These are phyloP conservation scores for Kwoniella sp. DNA, from an alignment of 768 basidiomycete species.

Conservation along the genomic window DNA sequence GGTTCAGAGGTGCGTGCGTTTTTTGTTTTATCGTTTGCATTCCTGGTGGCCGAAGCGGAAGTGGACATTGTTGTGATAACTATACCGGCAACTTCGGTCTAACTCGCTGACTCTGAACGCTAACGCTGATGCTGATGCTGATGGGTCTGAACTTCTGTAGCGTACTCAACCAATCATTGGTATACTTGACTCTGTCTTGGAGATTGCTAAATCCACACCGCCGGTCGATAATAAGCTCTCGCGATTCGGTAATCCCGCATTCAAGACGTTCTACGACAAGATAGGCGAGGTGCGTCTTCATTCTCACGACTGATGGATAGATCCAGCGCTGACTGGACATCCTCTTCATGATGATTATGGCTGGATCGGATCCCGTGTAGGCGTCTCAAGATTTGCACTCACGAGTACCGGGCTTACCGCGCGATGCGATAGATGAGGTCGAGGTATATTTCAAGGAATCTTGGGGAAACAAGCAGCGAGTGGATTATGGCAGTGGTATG, in stretches of 20 bases:
- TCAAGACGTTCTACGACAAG: slow-evolving; percentile 85
- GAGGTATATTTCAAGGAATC: slow-evolving; percentile 77
- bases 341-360: no score
- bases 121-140: slow-evolving; percentile 3
- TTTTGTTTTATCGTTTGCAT: no score
- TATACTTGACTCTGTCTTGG: slow-evolving; percentile 69
- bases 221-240: slow-evolving; percentile 86
- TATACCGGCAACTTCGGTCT: no score
- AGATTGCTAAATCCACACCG: slow-evolving; percentile 70
- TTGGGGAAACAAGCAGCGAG: slow-evolving; percentile 88
- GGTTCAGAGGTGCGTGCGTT: slow-evolving; percentile 64
- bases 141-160: slow-evolving; percentile 57
- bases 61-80: no score
- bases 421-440: slow-evolving; percentile 68
- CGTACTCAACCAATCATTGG: slow-evolving; percentile 65
- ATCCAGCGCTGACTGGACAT: no score
- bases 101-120: neutral
- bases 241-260: slow-evolving; percentile 96
- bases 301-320: no score
- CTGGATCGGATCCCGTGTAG: slow-evolving; percentile 57
- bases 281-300: slow-evolving; percentile 65
- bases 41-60: no score
- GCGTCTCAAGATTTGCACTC: slow-evolving; percentile 64
- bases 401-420: slow-evolving; percentile 63
- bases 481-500: slow-evolving; percentile 99